A percentile compares a stretch with the other conserved stretches of the same genome.
phyloP scores from a whole-genome alignment of 2,329 filamentous ascomycete genomes.

The Lizonia empirigonia region DNA sequence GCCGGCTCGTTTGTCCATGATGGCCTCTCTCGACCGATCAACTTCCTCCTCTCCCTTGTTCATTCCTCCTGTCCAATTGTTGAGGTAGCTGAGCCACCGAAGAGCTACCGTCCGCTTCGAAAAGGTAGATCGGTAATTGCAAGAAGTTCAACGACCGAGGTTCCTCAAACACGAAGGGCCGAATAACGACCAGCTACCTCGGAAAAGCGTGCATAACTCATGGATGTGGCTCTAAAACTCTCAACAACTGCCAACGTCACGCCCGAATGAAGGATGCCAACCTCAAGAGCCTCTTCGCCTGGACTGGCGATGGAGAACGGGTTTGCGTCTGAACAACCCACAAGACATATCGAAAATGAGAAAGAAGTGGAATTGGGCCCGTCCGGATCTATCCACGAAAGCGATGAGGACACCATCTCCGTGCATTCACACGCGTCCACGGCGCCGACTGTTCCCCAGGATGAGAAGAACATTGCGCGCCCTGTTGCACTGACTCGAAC shows the following conservation, averaged over 20 bases:
- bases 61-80: not conserved
- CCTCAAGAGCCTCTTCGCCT: constrained; percentile 3
- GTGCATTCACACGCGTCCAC: constrained; percentile 30
- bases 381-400: constrained; percentile 7
- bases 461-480: constrained; percentile 8
- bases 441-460: constrained; percentile 26
- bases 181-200: constrained; percentile 11
- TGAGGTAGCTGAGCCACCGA: not conserved
- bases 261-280: constrained; percentile 9
- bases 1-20: not conserved
- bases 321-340: constrained; percentile 8
- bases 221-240: not conserved
- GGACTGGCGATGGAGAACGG: constrained; percentile 6
- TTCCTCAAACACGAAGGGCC: not conserved
- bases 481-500: constrained; percentile 35
- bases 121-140: not conserved
- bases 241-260: not conserved
- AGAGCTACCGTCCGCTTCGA: not conserved
- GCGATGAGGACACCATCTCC: constrained; percentile 6
- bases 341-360: constrained; percentile 4
- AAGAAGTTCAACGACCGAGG: constrained; percentile 2
- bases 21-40: not conserved
- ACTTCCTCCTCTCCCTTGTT: not conserved
- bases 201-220: constrained; percentile 2
- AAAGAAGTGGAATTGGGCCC: constrained; percentile 7